These are phyloP conservation scores for Capronia americana DNA, from an alignment of 2,329 filamentous ascomycete species.

Conservation along the genomic window DNA sequence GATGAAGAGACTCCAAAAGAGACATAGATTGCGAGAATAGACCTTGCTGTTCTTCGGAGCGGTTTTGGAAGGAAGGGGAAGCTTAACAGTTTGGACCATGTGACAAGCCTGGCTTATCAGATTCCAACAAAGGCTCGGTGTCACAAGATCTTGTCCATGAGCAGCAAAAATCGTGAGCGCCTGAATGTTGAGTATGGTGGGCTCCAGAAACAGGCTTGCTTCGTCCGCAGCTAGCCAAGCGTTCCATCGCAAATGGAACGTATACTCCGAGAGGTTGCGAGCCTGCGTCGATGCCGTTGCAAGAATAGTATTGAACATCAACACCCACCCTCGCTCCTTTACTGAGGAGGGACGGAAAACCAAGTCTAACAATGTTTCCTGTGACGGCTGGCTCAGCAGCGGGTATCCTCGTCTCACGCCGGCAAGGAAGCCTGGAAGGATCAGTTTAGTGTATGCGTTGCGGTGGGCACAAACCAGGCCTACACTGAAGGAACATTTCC, in stretches of 20 bases:
- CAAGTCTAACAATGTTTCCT: conserved; percentile 8
- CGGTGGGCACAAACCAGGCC: not conserved
- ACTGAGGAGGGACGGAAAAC: conserved; percentile 16
- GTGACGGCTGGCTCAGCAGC: conserved; percentile 5
- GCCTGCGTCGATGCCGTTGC: conserved; percentile 14
- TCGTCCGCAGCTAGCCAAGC: conserved; percentile 19
- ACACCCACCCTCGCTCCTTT: conserved; percentile 5
- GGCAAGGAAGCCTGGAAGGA: conserved; percentile 1
- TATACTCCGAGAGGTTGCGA: conserved; percentile 11
- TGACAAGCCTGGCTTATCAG: conserved; percentile 9
- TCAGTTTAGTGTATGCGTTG: not conserved
- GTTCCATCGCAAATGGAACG: conserved; percentile 14
- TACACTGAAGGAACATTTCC: conserved; percentile 5
- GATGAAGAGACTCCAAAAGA: conserved; percentile 22
- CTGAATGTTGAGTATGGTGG: conserved; percentile 15
- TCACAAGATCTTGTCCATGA: conserved; percentile 21
- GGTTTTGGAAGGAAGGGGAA: conserved; percentile 2
- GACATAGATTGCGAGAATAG: conserved; percentile 9
- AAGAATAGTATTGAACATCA: conserved; percentile 19
- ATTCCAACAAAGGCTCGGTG: conserved; percentile 13
- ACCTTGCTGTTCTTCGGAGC: not conserved
- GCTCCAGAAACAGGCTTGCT: conserved; percentile 14
- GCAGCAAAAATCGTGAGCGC: conserved; percentile 15
- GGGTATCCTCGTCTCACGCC: conserved; percentile 3
- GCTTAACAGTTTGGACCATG: conserved; percentile 18